Evolutionary conservation across 2,329 filamentous ascomycete species (phyloP), one percentile per base, ranked within the genome.

Genomic region (Cercospora sp.): DNA sequence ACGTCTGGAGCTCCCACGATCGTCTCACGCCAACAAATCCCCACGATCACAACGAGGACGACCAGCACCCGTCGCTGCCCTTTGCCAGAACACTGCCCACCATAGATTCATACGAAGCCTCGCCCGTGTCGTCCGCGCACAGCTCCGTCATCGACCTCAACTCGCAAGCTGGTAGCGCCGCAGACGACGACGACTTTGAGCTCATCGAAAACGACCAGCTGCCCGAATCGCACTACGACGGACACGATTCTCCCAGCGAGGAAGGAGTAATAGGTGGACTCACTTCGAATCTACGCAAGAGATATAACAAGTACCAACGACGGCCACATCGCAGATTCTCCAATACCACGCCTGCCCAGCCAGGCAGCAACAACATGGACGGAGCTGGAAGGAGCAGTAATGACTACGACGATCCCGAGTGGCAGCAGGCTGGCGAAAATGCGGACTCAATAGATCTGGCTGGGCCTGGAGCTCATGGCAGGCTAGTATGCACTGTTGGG

Each of bases 371-470:
- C 66, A 69, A 21, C 1, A 78, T 78, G 76, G 76, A 78, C 65
- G 58, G 51, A 53, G 70, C 71, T 40, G 74, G 69, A 59, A 70
- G 69, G 62, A 72, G 70, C 77, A 72, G 71, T 77, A 90, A 92
- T 80, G 90, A 91, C 81, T 95, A 95, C 80, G 91, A 92, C 77
- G 91, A 88, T 78, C 88, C 94, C 70, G 90, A 90, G 67, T 96
- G 92, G 92, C 78, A 79, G 66, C 83, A 85, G 76, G 83, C 83
- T 24, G 85, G 82, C 18, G 77, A 83, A 32, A 78, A 85, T 68
- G 83, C 85, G 45, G 84, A 86, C 63, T 80, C 82, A 28, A 82
- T 85, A 66, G 89, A 91, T 76, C 81, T 88, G 62, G 85, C 86
- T 40, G 88, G 88, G 57, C 83, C 91, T 64, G 90, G 90, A 69